Percentiles rank a stretch among this genome's conserved stretches.
Evolutionary conservation across 495 filamentous ascomycete species (phyloP).

Genomic region (Talaromyces trachyspermus): DNA sequence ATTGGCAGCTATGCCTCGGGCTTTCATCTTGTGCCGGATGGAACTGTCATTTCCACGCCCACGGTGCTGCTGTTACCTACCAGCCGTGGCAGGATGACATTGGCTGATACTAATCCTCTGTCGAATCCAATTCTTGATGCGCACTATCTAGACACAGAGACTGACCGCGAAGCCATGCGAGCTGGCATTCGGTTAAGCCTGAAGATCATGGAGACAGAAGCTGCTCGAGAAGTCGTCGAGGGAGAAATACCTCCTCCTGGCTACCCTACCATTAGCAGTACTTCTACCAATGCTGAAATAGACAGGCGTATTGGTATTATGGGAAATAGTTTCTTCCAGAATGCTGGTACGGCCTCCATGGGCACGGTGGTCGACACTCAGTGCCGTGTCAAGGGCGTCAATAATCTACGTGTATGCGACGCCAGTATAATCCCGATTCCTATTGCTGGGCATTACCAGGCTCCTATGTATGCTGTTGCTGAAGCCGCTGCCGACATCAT

Average conservation of each 20-base stretch:
- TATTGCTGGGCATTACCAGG: conserved; percentile 26
- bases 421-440: conserved; percentile 30
- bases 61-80: conserved; percentile 28
- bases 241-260: conserved; percentile 15
- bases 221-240: conserved; percentile 14
- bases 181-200: conserved; percentile 14
- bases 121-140: conserved; percentile 32
- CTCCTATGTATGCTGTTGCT: conserved; percentile 28
- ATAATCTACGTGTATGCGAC: conserved; percentile 29
- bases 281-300: conserved; percentile 24
- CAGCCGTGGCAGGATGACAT: conserved; percentile 33
- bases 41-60: conserved; percentile 25
- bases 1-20: conserved; percentile 11
- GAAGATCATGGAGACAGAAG: conserved; percentile 14
- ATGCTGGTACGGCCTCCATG: conserved; percentile 30
- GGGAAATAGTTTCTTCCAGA: conserved; percentile 20
- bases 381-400: conserved; percentile 28
- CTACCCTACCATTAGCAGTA: conserved; percentile 10
- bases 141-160: conserved; percentile 32
- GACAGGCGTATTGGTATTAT: conserved; percentile 16
- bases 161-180: conserved; percentile 22
- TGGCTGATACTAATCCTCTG: conserved; percentile 22
- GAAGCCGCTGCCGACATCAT: conserved; percentile 15
- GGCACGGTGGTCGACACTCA: conserved; percentile 32
- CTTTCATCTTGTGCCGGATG: conserved; percentile 26